Evolutionary conservation across 345 rosid species (phyloP), one percentile per base, ranked within the genome.

Genomic region (Carallia pectinifolia): DNA sequence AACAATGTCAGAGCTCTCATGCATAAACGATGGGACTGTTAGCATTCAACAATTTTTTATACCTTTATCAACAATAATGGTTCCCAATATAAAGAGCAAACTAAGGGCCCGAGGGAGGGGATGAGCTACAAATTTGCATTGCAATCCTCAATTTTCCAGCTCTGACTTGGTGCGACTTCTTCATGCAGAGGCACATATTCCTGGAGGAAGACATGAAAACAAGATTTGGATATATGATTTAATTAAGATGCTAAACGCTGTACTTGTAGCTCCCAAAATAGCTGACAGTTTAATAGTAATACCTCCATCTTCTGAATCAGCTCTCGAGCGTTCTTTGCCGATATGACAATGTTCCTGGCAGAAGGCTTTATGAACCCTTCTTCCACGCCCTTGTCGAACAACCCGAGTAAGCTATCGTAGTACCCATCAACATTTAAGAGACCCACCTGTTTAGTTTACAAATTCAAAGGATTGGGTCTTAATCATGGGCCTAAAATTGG

Each of bases 321-420:
- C 3, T 85, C 87, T 27, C 23, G 47, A 19, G 81, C 83, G 15
- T 48, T 83, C 5, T 79, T 66, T 4, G 87, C 87, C 1, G 91
- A 81, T 3, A 83, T 72, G 58, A 85, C 76, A 29, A 87, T 85
- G 54, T 77, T 58, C 48, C 83, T 77, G 15, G 82, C 85, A 33
- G 71, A 74, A 54, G 85, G 77, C 7, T 62, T 68, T 54, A 87
- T 82, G 63, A 87, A 87, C 31, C 89, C 91, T 16, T 85, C 89
- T 30, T 87, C 86, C 5, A 83, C 89, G 0, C 85, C 87, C 75
- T 85, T 85, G 77, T 85, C 91, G 30, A 87, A 81, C 58, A 85
- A 83, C n/a, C 78, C 77, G 15, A 87, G 75, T 76, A 85, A 77
- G 67, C 71, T 69, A 74, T 87, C 77, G 66, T 81, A 83, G 66